Evolutionary conservation across 306 rosid genomes (phyloP).

Genomic region (Rosa rugosa): DNA sequence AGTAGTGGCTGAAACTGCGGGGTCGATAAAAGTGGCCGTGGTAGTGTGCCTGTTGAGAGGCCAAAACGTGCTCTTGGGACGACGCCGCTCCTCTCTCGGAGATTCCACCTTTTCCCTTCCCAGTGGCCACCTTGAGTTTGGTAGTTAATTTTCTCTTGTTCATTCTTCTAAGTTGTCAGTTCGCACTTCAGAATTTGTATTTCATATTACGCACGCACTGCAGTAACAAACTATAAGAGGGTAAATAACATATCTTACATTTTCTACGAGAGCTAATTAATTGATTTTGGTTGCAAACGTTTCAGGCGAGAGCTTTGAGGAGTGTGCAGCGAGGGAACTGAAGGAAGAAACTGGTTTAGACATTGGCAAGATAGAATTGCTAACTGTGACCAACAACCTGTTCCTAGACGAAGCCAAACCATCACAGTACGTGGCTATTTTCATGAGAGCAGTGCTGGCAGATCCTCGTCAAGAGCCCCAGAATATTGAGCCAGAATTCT

Average conservation of each 20-base stretch:
- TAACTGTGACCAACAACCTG: slow-evolving; percentile 56
- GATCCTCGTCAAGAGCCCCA: slow-evolving; percentile 34
- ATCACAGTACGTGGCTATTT: slow-evolving; percentile 57
- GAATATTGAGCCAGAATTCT: slow-evolving; percentile 58
- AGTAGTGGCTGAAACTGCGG: background rate
- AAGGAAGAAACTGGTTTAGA: slow-evolving; percentile 71
- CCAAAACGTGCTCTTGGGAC: slow-evolving; percentile 15
- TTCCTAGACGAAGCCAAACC: slow-evolving; percentile 34
- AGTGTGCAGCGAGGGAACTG: slow-evolving; percentile 62
- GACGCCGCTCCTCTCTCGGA: slow-evolving; percentile 25
- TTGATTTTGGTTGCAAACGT: background rate
- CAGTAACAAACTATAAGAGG: background rate
- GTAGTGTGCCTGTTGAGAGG: slow-evolving; percentile 20
- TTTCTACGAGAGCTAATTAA: background rate
- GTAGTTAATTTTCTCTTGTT: background rate
- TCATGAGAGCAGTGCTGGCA: slow-evolving; percentile 34
- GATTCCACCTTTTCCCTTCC: slow-evolving; percentile 28
- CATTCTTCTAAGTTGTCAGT: background rate
- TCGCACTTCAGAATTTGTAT: background rate
- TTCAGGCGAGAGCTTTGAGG: slow-evolving; percentile 72
- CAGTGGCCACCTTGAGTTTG: slow-evolving; percentile 36
- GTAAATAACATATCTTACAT: background rate
- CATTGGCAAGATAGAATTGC: slow-evolving; percentile 34
- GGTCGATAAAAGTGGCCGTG: slow-evolving; percentile 19
- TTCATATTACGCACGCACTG: background rate